These are phyloP conservation scores for Macadamia tetraphylla DNA, from an alignment of 164 flowering plant species.

Conservation along the genomic window DNA sequence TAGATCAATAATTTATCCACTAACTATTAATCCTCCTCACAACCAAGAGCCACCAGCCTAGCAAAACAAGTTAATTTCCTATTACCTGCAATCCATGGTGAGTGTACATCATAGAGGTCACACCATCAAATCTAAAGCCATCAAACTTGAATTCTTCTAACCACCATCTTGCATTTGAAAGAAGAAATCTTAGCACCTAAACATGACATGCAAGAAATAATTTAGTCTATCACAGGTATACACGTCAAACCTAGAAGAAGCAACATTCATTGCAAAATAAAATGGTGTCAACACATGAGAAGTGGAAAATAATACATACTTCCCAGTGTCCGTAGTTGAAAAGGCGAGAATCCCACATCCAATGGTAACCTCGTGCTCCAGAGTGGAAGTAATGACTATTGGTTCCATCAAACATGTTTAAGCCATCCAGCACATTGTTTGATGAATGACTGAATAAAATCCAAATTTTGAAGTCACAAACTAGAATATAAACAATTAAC, in stretches of 20 bases:
- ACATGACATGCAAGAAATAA: slow-evolving; percentile 5
- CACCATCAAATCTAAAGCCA: slow-evolving; percentile 99
- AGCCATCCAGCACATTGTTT: slow-evolving; percentile 85
- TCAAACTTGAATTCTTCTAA: slow-evolving; percentile 94
- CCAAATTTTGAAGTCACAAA: slow-evolving; percentile 11
- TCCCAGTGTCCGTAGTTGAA: slow-evolving; percentile 99
- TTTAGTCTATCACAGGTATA: slow-evolving; percentile 6
- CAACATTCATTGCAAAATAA: slow-evolving; percentile 2
- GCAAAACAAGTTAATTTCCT: background rate
- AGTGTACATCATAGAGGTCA: slow-evolving; percentile 99
- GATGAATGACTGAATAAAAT: slow-evolving; percentile 72
- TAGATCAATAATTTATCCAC: background rate
- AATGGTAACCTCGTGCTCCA: slow-evolving; percentile 91
- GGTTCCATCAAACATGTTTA: slow-evolving; percentile 99
- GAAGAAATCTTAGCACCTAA: slow-evolving; percentile 86
- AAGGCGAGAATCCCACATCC: slow-evolving; percentile 99
- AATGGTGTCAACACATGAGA: background rate
- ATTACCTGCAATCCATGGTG: slow-evolving; percentile 93
- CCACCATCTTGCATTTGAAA: slow-evolving; percentile 99
- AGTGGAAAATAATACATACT: slow-evolving; percentile 30
- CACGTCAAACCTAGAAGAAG: slow-evolving; percentile 1
- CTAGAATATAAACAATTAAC: background rate
- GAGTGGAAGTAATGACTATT: slow-evolving; percentile 92
- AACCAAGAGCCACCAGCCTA: background rate
- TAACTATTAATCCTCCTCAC: background rate